Base-by-base conservation (phyloP, 768 basidiomycete genomes). In the Pleurotus tuoliensis region DNA sequence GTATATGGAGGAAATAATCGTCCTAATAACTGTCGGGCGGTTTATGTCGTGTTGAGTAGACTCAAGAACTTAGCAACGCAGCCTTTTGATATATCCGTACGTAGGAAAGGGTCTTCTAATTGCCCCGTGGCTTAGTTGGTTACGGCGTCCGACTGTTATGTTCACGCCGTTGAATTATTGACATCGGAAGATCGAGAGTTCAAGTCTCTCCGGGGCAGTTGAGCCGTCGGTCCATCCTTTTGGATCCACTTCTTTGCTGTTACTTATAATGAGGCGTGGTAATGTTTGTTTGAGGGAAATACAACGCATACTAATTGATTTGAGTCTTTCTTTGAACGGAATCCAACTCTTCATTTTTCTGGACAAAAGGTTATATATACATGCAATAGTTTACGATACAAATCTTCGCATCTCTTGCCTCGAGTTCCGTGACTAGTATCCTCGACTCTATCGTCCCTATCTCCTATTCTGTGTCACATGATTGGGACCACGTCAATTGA, bases 1-100 rank as follows among this genome's bases (percentile, higher is more conserved):
- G 69, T 58, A 58, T 58, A 44, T 74, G 73, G 72, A 67, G 73
- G 57, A 61, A 56, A 18, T 34, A 11, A 11, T 62, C 51, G 27
- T 51, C 68, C 55, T 60, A 55, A 18, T 11, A 30, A 11, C 62
- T 52, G 27, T 51, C 69, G 27, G 69, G 51, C 15, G 18, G n/a
- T 38, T 15, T 27, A 54, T 56, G 41, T 38, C 8, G 40, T 18
- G 13, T 20, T 12, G 16, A 12, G 39, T 41, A 41, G 2, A 41
- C 16, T 12, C 5, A 2, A 41, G 16, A 41, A 41, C 12, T 12
- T 16, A 41, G 13, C 40, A 41, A 13, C 40, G 12, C 16, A 16
- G 40, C 16, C 8, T 12, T 1, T 13, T 5, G 2, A 13, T 13
- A 13, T 12, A 1, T 13, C 40, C 12, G 5, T 44, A 12, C 11